Evolutionary conservation across 352 stramenopile genomes (phyloP), one percentile per base, ranked within the genome.

Genomic region (Phytophthora multivora): DNA sequence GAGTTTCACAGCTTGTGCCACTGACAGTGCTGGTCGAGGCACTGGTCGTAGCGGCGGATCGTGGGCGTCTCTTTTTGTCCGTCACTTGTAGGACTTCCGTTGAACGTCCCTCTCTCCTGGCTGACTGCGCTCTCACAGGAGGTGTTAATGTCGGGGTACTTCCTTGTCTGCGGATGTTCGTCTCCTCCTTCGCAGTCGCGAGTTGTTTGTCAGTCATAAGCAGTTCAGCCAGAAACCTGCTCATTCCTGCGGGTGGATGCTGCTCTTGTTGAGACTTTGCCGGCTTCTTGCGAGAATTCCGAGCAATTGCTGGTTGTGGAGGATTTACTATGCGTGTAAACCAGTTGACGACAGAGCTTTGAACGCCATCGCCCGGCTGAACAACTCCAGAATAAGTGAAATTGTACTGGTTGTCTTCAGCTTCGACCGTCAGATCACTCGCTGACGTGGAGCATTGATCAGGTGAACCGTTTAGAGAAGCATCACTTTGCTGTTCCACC

Each of bases 141-240:
- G 75, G 68, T 0, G 40, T 38, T 4, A 76, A 59, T 0, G 78
- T 69, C 4, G 80, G 78, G 0, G 78, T 63, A 31, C 63, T 83
- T n/a, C 39, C 66, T 53, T 70, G 69, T 19, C 66, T 68, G 1
- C 77, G 71, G 2, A 66, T 40, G 19, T 80, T 79, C 0, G 71
- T 48, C 45, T 86, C 77, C 2, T 62, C 57, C 5, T 68, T 61
- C 0, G 66, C 63, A 1, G 43, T 61, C 9, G 55, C 39, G 3
- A 74, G 12, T 18, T 89, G 73, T 11, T 57, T 67, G 13, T 81
- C 63, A 1, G 42, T 75, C 61, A 83, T 74, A 12, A 78, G 26
- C 4, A 86, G 50, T 40, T 68, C 66, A 4, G 52, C 23, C 1
- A 88, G 49, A 51, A 88, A 86, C 10, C 45, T 49, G 16, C 58